A percentile compares a stretch with the other conserved stretches of the same genome.
These are phyloP conservation scores for Cryphonectria nitschkei DNA, from an alignment of 2,329 filamentous ascomycete genomes.

Conservation along the genomic window DNA sequence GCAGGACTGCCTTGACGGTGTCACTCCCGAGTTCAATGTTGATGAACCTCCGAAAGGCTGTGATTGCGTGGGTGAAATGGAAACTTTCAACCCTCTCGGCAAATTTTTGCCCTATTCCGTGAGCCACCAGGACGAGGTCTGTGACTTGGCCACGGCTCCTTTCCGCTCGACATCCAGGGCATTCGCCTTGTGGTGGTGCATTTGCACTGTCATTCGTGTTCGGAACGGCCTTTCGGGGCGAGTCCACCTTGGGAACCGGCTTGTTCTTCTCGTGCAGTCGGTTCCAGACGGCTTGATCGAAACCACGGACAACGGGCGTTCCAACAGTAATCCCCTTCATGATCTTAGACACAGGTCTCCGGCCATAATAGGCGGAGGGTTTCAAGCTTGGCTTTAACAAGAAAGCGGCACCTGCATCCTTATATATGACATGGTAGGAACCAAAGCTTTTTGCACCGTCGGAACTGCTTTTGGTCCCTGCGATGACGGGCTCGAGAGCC, in stretches of 20 bases:
- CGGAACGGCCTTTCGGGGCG: slow-evolving; percentile 30
- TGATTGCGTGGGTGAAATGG: slow-evolving; percentile 96
- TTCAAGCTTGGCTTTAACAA: slow-evolving; percentile 84
- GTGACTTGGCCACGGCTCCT: slow-evolving; percentile 72
- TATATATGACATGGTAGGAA: slow-evolving; percentile 84
- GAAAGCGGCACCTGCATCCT: slow-evolving; percentile 75
- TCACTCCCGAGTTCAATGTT: slow-evolving; percentile 81
- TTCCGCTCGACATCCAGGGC: slow-evolving; percentile 62
- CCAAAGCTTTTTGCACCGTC: slow-evolving; percentile 60
- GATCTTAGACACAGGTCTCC: slow-evolving; percentile 81
- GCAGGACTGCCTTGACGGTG: slow-evolving; percentile 73
- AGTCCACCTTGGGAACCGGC: slow-evolving; percentile 33
- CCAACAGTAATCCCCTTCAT: slow-evolving; percentile 82
- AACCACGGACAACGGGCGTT: slow-evolving; percentile 86
- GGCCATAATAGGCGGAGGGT: slow-evolving; percentile 82
- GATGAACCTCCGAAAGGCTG: slow-evolving; percentile 81
- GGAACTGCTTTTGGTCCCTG: slow-evolving; percentile 42
- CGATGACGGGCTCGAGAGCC: slow-evolving; percentile 46
- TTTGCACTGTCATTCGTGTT: slow-evolving; percentile 16
- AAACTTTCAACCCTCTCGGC: slow-evolving; percentile 94
- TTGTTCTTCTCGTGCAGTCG: slow-evolving; percentile 62
- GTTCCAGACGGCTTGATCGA: slow-evolving; percentile 78
- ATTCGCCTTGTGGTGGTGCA: slow-evolving; percentile 29
- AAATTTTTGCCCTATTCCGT: slow-evolving; percentile 96
- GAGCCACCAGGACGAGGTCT: slow-evolving; percentile 87